Conservation (phyloP, 768 basidiomycete species). For the Dioszegia hungarica region DNA sequence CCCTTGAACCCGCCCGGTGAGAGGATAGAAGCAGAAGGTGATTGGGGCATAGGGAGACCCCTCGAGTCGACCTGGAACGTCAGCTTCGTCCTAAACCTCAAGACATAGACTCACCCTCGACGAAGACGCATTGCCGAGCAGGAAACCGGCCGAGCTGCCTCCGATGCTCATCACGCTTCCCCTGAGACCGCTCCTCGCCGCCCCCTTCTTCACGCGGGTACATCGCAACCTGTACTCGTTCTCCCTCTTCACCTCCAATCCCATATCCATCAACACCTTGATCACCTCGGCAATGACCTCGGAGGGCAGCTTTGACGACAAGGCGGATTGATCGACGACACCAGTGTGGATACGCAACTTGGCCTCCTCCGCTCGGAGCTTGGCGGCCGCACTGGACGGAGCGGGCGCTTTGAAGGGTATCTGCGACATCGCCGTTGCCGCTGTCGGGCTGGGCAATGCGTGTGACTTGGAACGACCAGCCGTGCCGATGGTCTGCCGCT, state of each 20-base stretch:
- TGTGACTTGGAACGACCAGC: slow-evolving; percentile 23
- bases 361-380: slow-evolving; percentile 51
- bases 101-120: slow-evolving; percentile 67
- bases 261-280: slow-evolving; percentile 77
- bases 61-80: slow-evolving; percentile 72
- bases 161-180: slow-evolving; percentile 50
- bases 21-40: slow-evolving; percentile 58
- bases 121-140: slow-evolving; percentile 68
- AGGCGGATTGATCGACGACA: slow-evolving; percentile 80
- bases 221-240: slow-evolving; percentile 88
- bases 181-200: slow-evolving; percentile 52
- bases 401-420: slow-evolving; percentile 23
- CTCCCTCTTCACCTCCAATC: slow-evolving; percentile 80
- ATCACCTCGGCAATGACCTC: slow-evolving; percentile 84
- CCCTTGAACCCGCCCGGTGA: slow-evolving; percentile 79
- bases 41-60: slow-evolving; percentile 77
- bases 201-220: slow-evolving; percentile 58
- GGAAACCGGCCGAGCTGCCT: slow-evolving; percentile 20
- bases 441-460: slow-evolving; percentile 1
- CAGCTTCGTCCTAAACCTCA: background rate
- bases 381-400: slow-evolving; percentile 34
- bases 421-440: slow-evolving; percentile 4
- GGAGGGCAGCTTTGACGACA: slow-evolving; percentile 76
- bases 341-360: slow-evolving; percentile 78
- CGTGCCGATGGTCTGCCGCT: slow-evolving; percentile 7